These are phyloP conservation scores for Talaromyces sp. DNA, from an alignment of 2,329 filamentous ascomycete species.

Conservation along the genomic window DNA sequence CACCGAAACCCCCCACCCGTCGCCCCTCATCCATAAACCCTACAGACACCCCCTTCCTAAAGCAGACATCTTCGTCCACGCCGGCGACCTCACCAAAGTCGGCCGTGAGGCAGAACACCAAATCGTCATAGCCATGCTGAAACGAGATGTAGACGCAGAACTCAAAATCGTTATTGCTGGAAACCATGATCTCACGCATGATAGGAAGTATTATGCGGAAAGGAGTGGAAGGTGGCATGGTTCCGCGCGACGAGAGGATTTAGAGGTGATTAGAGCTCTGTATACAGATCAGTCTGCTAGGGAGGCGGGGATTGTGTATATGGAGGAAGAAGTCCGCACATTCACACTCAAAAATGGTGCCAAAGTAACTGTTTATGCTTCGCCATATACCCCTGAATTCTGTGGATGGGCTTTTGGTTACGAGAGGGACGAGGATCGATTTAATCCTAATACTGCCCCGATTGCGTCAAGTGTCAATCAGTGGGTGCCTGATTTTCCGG, in stretches of 20 bases:
- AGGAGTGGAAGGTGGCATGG: constrained; percentile 30
- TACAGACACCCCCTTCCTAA: constrained; percentile 47
- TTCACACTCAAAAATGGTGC: constrained; percentile 49
- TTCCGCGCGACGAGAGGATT: constrained; percentile 18
- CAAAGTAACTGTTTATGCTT: constrained; percentile 51
- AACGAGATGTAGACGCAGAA: constrained; percentile 45
- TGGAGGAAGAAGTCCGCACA: constrained; percentile 52
- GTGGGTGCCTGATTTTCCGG: constrained; percentile 41
- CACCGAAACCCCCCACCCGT: constrained; percentile 26
- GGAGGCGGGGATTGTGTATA: constrained; percentile 49
- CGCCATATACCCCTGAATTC: constrained; percentile 54
- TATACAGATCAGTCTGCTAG: constrained; percentile 47
- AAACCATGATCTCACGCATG: constrained; percentile 60
- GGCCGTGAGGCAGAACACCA: constrained; percentile 50
- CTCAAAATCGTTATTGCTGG: constrained; percentile 62
- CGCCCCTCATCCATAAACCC: constrained; percentile 23
- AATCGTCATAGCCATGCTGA: constrained; percentile 46
- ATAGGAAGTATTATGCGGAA: constrained; percentile 46
- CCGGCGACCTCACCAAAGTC: constrained; percentile 56
- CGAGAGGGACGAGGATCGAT: constrained; percentile 49
- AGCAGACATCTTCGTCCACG: constrained; percentile 55
- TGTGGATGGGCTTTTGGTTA: constrained; percentile 57
- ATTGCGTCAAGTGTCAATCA: constrained; percentile 12
- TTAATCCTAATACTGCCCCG: constrained; percentile 39
- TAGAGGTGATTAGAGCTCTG: constrained; percentile 40